phyloP scores from a whole-genome alignment of 2,329 filamentous ascomycete genomes.

The Ceratocystis variospora region DNA sequence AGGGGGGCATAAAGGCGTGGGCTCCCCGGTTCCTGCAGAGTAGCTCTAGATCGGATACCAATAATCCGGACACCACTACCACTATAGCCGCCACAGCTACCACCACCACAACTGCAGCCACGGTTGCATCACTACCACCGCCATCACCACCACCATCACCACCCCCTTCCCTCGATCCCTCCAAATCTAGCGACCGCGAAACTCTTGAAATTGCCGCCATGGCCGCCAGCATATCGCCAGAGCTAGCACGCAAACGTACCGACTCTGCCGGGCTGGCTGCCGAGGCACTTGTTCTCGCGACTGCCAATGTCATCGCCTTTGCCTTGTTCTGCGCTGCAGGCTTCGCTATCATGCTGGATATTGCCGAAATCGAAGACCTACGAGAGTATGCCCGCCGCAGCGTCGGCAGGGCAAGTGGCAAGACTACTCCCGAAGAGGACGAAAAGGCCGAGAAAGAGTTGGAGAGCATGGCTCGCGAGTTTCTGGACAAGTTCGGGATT shows the following conservation, averaged over 20 bases:
- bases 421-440: conserved; percentile 21
- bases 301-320: conserved; percentile 67
- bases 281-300: conserved; percentile 74
- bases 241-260: conserved; percentile 26
- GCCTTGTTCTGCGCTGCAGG: conserved; percentile 63
- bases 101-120: not conserved
- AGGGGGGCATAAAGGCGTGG: not conserved
- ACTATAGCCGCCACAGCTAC: not conserved
- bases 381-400: conserved; percentile 35
- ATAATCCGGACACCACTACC: not conserved
- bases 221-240: conserved; percentile 19
- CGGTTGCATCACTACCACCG: not conserved
- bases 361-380: conserved; percentile 55
- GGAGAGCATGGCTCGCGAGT: conserved; percentile 46
- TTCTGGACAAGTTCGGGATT: conserved; percentile 39
- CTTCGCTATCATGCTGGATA: conserved; percentile 61
- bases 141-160: conserved; percentile 12
- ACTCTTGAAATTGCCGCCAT: conserved; percentile 25
- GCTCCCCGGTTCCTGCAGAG: not conserved
- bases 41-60: not conserved
- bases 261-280: conserved; percentile 60
- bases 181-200: conserved; percentile 22
- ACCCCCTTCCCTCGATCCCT: conserved; percentile 14
- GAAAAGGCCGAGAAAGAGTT: conserved; percentile 45
- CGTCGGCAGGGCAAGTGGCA: conserved; percentile 29